Base-by-base conservation (phyloP, 2,329 filamentous ascomycete genomes). In the Periconia digitata region DNA sequence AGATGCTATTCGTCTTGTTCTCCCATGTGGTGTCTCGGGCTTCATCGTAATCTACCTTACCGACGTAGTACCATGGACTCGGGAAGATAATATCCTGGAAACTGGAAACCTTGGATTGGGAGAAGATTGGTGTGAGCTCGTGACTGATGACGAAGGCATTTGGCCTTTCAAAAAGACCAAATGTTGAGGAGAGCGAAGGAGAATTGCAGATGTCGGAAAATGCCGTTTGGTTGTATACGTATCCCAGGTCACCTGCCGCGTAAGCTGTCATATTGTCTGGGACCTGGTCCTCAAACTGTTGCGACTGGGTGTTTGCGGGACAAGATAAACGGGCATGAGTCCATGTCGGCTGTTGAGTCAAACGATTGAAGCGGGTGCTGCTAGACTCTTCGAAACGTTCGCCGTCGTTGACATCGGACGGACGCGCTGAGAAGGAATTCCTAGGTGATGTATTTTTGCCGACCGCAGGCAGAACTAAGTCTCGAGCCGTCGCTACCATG, bases 1-100 rank as follows among this genome's bases (percentile, higher is more conserved):
- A 97, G 53, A 99, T 80, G 55, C 81, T 83, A 63, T 86, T 82
- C 32, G 81, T 73, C 70, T 99, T 99, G 43, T 83, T 74, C 1
- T 79, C 75, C 94, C 94, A 99, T 0, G 75, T 65, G 47, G 80
- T 77, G 69, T 99, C 94, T 53, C 81, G 79, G 2, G 72, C 68
- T 41, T 85, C 79, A 16, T 92, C 79, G 70, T 97, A 97, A 15
- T 81, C 75, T 4, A 96, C 92, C 72, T 91, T 95, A 40, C 85
- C 85, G 59, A 84, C 85, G 90, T 91, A 97, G 74, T 99, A 97
- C 94, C 94, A 99, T 0, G 92, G 94, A 18, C 90, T 94, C 0
- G 94, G 94, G 66, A 96, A 97, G n/a, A 96, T 71, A 24, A 99
- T 92, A 68, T 99, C 92, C 51, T 89, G 85, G 71, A 91, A 97